phyloP scores from a whole-genome alignment of 768 basidiomycete species.

The Naematelia aurantialba region DNA sequence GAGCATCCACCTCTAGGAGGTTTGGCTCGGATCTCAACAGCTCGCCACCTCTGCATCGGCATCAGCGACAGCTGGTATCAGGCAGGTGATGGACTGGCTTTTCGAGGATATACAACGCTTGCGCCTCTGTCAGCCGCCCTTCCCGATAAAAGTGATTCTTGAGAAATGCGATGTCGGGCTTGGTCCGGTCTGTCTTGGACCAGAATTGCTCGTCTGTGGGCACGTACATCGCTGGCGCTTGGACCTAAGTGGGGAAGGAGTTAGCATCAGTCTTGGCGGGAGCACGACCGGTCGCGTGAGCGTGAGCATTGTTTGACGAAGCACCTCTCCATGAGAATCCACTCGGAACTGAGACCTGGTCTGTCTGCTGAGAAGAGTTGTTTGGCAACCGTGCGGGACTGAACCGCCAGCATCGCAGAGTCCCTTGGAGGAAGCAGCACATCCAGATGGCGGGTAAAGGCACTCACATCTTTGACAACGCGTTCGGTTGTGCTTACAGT shows the following conservation, averaged over 20 bases:
- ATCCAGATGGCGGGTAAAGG: background rate
- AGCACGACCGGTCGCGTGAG: background rate
- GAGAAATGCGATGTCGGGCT: slow-evolving; percentile 91
- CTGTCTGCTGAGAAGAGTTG: background rate
- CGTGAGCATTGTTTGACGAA: too few relatives aligned
- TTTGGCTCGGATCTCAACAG: slow-evolving; percentile 80
- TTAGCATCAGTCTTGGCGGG: background rate
- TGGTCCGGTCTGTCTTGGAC: slow-evolving; percentile 73
- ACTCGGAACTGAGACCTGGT: too few relatives aligned
- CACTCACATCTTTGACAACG: slow-evolving; percentile 86
- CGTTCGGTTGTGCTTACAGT: slow-evolving; percentile 89
- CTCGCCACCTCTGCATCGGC: slow-evolving; percentile 55
- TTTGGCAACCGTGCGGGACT: background rate
- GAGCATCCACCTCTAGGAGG: slow-evolving; percentile 89
- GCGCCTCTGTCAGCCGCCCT: slow-evolving; percentile 86
- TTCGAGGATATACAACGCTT: slow-evolving; percentile 88
- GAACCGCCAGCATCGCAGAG: slow-evolving; percentile 2
- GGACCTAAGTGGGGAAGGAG: slow-evolving; percentile 62
- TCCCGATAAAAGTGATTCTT: slow-evolving; percentile 99
- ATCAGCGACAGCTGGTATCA: background rate
- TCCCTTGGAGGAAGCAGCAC: background rate
- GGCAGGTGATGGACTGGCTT: slow-evolving; percentile 50
- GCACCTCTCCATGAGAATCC: slow-evolving; percentile 1
- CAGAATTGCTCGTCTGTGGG: slow-evolving; percentile 95
- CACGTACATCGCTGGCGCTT: slow-evolving; percentile 90